phyloP scores from a whole-genome alignment of 192 early-diverging fungal species.

The Podila verticillata region DNA sequence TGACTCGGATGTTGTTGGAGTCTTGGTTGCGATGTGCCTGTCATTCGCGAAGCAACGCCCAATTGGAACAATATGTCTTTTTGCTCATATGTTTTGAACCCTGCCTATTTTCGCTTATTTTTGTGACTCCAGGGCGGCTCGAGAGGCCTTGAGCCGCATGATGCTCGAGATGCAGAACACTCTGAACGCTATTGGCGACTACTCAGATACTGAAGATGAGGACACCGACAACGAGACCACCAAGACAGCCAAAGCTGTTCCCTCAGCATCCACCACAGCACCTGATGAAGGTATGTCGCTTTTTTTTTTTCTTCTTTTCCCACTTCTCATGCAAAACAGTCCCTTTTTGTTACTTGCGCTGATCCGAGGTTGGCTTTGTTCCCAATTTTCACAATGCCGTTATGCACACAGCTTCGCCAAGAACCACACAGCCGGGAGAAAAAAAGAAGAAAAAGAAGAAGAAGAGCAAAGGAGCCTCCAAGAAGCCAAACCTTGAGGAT shows the following conservation, averaged over 20 bases:
- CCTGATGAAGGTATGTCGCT: too few species aligned
- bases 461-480: slow-evolving; percentile 54
- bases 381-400: background rate
- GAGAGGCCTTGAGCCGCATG: slow-evolving; percentile 30
- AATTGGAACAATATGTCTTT: too few species aligned
- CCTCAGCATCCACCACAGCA: background rate
- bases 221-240: slow-evolving; percentile 5
- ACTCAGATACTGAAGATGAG: slow-evolving; percentile 22
- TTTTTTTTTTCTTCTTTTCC: too few species aligned
- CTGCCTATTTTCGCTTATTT: background rate
- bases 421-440: slow-evolving; percentile 4
- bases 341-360: too few species aligned
- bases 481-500: slow-evolving; percentile 54
- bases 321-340: too few species aligned
- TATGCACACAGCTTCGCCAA: background rate
- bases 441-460: slow-evolving; percentile 54
- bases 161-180: slow-evolving; percentile 36
- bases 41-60: too few species aligned
- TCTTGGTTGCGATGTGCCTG: too few species aligned
- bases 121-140: slow-evolving; percentile 10
- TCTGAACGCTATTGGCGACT: slow-evolving; percentile 22
- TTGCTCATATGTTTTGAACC: background rate
- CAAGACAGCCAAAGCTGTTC: background rate
- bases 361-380: too few species aligned
- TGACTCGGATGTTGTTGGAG: too few species aligned